Evolutionary conservation across 257 asterid genomes (phyloP).

Genomic region (Echium plantagineum): DNA sequence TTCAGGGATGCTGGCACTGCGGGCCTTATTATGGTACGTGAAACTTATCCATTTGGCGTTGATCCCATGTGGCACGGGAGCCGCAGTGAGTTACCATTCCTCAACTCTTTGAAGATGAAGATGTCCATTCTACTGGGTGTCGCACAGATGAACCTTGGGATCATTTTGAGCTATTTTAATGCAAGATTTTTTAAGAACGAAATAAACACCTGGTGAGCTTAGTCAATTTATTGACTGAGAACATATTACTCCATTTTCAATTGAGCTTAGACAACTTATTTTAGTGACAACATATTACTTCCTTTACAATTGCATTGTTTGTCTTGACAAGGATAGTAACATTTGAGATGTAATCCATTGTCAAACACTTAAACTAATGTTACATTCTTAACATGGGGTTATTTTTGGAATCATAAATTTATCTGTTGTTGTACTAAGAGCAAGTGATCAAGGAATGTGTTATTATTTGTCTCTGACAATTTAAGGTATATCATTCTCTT

Average conservation of each 20-base stretch:
- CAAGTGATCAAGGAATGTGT: background rate
- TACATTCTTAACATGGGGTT: too few relatives aligned
- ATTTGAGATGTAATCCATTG: background rate
- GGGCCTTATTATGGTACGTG: conserved; percentile 40
- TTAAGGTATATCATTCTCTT: background rate
- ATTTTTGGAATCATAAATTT: background rate
- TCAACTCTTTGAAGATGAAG: conserved; percentile 63
- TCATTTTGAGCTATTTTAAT: conserved; percentile 45
- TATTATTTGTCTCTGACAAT: background rate
- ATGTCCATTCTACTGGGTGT: conserved; percentile 60
- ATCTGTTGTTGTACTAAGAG: background rate
- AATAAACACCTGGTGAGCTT: conserved; percentile 36
- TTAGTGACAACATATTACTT: background rate
- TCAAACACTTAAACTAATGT: background rate
- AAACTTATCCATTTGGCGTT: conserved; percentile 52
- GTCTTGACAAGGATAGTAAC: background rate
- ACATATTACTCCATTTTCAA: background rate
- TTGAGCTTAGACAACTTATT: conserved; percentile 7
- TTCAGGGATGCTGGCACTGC: conserved; percentile 43
- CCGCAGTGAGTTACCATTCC: conserved; percentile 59
- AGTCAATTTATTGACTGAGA: background rate
- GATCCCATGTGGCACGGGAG: conserved; percentile 62
- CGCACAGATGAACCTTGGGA: conserved; percentile 60
- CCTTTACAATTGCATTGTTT: background rate
- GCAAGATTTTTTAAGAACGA: conserved; percentile 39